Conservation (phyloP, 116 monocot species). For the Dioscorea cayenensis region DNA sequence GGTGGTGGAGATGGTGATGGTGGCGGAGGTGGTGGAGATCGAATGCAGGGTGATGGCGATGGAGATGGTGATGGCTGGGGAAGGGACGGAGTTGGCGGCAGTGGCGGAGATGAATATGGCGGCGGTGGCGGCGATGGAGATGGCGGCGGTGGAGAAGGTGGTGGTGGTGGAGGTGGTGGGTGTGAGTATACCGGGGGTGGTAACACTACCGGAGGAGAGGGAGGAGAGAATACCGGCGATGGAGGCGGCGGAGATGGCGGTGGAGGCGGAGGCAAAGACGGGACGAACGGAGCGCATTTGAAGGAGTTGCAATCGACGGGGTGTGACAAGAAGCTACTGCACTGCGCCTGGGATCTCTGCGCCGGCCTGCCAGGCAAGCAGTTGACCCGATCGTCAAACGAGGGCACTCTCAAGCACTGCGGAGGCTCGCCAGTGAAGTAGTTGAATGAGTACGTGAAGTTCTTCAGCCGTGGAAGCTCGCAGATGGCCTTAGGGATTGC, state of each 20-base stretch:
- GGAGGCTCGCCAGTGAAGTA: slow-evolving; percentile 63
- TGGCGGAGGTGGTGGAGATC: slow-evolving; percentile 3
- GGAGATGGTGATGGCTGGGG: neutral
- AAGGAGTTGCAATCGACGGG: slow-evolving; percentile 41
- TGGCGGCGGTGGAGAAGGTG: neutral
- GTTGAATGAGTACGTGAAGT: slow-evolving; percentile 61
- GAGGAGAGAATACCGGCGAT: neutral
- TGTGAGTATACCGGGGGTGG: slow-evolving; percentile 1
- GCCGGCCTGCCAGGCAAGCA: slow-evolving; percentile 32
- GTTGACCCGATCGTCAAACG: slow-evolving; percentile 35
- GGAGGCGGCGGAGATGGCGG: slow-evolving; percentile 21
- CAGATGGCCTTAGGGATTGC: slow-evolving; percentile 35
- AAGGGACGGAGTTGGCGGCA: neutral
- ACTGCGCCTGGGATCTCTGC: slow-evolving; percentile 37
- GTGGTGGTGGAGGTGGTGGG: neutral
- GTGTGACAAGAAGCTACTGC: slow-evolving; percentile 27
- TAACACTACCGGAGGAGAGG: neutral
- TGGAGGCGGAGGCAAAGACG: slow-evolving; percentile 11
- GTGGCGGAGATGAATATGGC: neutral
- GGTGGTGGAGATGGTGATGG: neutral
- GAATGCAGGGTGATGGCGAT: neutral
- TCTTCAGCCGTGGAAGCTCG: slow-evolving; percentile 33
- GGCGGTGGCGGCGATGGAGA: neutral
- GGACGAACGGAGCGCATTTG: slow-evolving; percentile 39
- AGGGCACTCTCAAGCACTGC: slow-evolving; percentile 26